phyloP scores from a whole-genome alignment of 495 filamentous ascomycete genomes.

The Penicillium pulvis region DNA sequence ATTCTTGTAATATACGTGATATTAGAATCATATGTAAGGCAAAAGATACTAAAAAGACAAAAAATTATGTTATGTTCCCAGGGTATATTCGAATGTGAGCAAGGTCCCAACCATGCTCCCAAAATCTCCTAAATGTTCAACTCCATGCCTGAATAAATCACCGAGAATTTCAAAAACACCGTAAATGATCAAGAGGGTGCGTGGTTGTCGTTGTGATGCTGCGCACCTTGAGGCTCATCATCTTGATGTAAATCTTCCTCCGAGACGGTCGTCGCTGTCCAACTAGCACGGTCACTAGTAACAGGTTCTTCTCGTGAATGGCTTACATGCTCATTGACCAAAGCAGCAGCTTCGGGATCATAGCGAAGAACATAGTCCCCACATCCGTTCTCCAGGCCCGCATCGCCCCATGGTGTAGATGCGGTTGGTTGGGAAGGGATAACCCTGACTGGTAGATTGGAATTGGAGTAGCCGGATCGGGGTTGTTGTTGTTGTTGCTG shows the following conservation, averaged over 20 bases:
- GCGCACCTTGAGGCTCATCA: neutral
- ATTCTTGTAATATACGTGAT: neutral
- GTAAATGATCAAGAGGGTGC: constrained; percentile 7
- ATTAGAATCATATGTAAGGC: neutral
- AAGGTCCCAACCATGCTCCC: constrained; percentile 10
- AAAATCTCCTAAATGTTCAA: constrained; percentile 6
- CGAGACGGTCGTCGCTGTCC: constrained; percentile 23
- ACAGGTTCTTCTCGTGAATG: constrained; percentile 8
- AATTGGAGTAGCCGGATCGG: constrained; percentile 2
- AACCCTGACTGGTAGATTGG: constrained; percentile 34
- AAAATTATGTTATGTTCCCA: constrained; percentile 11
- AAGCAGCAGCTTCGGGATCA: constrained; percentile 48
- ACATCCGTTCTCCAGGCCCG: constrained; percentile 32
- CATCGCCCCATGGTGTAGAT: constrained; percentile 43
- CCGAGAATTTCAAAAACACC: constrained; percentile 8
- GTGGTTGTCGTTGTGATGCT: neutral
- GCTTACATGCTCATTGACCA: constrained; percentile 36
- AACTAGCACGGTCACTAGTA: constrained; percentile 21
- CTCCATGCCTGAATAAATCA: constrained; percentile 5
- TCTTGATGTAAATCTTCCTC: constrained; percentile 10
- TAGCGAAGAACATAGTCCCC: constrained; percentile 42
- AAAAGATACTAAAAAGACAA: neutral
- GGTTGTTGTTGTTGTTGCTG: neutral
- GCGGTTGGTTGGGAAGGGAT: constrained; percentile 42
- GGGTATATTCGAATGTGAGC: constrained; percentile 18